Base-by-base conservation (phyloP, 345 rosid species). In the Moricandia arvensis region DNA sequence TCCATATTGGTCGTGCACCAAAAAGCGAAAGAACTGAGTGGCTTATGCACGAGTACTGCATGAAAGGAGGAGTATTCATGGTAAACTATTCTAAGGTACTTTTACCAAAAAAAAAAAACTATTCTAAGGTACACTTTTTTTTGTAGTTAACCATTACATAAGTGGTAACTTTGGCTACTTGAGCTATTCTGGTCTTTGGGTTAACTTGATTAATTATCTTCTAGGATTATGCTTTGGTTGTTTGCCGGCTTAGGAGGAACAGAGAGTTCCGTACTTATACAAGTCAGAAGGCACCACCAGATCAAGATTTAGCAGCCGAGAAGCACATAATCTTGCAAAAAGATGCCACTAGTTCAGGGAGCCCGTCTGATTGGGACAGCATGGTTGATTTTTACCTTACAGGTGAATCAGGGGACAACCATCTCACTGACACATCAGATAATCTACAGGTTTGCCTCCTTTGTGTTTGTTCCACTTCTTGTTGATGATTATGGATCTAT, bases 1-100 rank as follows among this genome's bases (percentile, higher is more conserved):
- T 94, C 79, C 97, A 93, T 70, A n/a, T 63, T 0, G 97, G 98
- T 59, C 98, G 98, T 71, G 98, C 96, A 0, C 96, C 98, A 0
- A 94, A 85, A 78, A 95, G 97, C 10, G 87, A 94, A 75, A 83
- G 96, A 79, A 94, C 98, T 0, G 98, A 84, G 63, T 91, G 97
- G 97, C 87, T 87, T 69, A 87, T 94, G 92, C 93, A 94, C 31
- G 96, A 94, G 79, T 91, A 83, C 81, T 86, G 88, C 83, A 84
- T 87, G 91, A 64, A 76, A 2, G 93, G 51, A 43, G 51, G 87
- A 27, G 73, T 70, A 15, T 47, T 88, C 1, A 89, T 83, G 96
- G 98, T 91, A 31, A 38, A 21, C n/a, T 29, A 0, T 59, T 59
- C 30, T 43, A 10, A 11, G 45, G 45, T 10, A 11, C n/a, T 33